These are phyloP conservation scores for Pterocarpus macrocarpus DNA, from an alignment of 306 rosid genomes.

Conservation along the genomic window DNA sequence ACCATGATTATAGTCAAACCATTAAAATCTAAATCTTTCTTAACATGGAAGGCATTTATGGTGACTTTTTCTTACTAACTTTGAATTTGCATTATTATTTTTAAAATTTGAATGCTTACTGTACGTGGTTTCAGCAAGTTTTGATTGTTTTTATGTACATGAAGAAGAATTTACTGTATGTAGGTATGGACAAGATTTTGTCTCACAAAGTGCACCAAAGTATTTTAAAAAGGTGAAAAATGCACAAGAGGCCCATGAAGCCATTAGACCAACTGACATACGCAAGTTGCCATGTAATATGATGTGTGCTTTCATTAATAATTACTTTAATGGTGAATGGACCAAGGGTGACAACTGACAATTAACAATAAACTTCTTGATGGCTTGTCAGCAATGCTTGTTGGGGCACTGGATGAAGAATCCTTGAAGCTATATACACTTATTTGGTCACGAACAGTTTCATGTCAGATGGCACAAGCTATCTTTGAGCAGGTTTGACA, in stretches of 20 bases:
- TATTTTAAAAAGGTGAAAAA: constrained; percentile 95
- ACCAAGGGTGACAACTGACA: constrained; percentile 27
- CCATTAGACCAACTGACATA: constrained; percentile 95
- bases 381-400: constrained; percentile 72
- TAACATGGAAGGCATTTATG: neutral
- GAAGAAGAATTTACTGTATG: constrained; percentile 47
- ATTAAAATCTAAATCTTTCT: neutral
- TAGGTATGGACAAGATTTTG: constrained; percentile 88
- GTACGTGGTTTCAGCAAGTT: constrained; percentile 19
- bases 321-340: constrained; percentile 43
- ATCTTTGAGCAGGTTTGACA: constrained; percentile 74
- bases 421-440: constrained; percentile 85
- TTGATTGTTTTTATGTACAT: constrained; percentile 20
- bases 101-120: constrained; percentile 37
- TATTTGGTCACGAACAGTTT: constrained; percentile 88
- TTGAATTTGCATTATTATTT: neutral
- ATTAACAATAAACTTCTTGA: constrained; percentile 44
- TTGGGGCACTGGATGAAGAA: constrained; percentile 79
- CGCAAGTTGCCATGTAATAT: constrained; percentile 79
- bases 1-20: neutral
- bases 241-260: constrained; percentile 99
- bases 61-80: constrained; percentile 16
- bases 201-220: constrained; percentile 66
- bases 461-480: constrained; percentile 95
- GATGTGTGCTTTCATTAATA: constrained; percentile 36